Base-by-base conservation (phyloP, 495 filamentous ascomycete species). In the Amorphotheca resinae region DNA sequence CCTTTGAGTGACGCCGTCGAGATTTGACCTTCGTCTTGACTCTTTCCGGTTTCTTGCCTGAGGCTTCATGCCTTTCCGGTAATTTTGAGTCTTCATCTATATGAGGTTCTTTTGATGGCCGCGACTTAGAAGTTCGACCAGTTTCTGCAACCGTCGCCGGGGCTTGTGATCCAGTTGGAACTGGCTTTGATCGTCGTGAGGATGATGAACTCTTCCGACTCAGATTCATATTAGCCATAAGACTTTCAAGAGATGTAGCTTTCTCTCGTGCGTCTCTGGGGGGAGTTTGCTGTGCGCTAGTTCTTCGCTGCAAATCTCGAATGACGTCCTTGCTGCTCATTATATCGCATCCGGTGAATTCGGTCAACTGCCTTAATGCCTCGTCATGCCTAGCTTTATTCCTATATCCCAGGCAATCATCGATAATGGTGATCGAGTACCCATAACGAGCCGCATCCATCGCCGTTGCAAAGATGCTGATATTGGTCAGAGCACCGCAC, bases 381-480 rank as follows among this genome's bases (percentile, higher is more conserved):
- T 79, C 74, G 36, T 79, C 72, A 53, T 95, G 84, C 11, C 84
- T 76, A 14, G 65, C 61, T 41, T 78, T 71, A 52, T 67, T 77
- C 31, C 88, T 78, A 55, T 80, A 95, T 9, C 87, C 91, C 32
- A 94, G 69, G 56, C 89, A 95, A 57, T 98, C 87, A 36, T 89
- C 82, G 21, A 98, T 64, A 9, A 98, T 62, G 4, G 81, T 87
- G 44, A 95, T 83, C 18, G 76, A 72, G 50, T 91, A 80, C 9
- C 91, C 91, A 57, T 94, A 80, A 12, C 77, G 74, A 0, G 84
- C 89, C 1, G 91, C 91, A 54, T 95, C 91, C 36, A 93, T 65
- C 17, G 87, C 89, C 1, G 91, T 98, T 7, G 91, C 91, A 54
- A 87, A 91, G 22, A 96, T 77, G 17, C 87, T 87, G 22, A 86